phyloP scores from a whole-genome alignment of 2,329 filamentous ascomycete genomes.

The Hawksworthiomyces lignivorus region DNA sequence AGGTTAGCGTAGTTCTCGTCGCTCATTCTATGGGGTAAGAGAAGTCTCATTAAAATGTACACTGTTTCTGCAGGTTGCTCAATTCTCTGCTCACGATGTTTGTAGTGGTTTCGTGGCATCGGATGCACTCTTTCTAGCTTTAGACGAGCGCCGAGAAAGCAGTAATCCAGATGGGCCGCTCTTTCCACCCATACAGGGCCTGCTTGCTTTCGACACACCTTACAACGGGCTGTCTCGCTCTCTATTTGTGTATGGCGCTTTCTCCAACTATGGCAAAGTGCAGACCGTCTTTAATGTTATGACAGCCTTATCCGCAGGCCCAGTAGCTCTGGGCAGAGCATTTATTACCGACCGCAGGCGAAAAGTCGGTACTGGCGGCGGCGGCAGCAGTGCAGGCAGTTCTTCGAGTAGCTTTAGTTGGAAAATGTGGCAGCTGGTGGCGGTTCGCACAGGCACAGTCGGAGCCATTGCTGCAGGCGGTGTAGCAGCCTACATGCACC shows the following conservation, averaged over 20 bases:
- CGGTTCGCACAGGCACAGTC: constrained; percentile 73
- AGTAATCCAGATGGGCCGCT: constrained; percentile 37
- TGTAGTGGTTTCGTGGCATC: constrained; percentile 84
- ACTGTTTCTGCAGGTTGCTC: too few species aligned
- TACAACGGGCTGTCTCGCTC: constrained; percentile 59
- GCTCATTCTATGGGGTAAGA: constrained; percentile 86
- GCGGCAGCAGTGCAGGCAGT: constrained; percentile 15
- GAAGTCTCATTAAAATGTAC: too few species aligned
- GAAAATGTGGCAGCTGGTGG: constrained; percentile 55
- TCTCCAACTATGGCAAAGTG: constrained; percentile 52
- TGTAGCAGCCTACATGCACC: constrained; percentile 72
- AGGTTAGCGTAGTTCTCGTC: constrained; percentile 69
- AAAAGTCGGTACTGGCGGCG: constrained; percentile 5
- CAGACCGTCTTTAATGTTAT: constrained; percentile 50
- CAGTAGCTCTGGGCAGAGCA: constrained; percentile 32
- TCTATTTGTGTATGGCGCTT: constrained; percentile 54
- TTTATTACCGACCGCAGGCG: background rate
- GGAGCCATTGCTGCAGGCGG: constrained; percentile 74
- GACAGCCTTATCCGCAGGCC: constrained; percentile 44
- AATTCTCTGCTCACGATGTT: constrained; percentile 34
- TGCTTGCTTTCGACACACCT: constrained; percentile 80
- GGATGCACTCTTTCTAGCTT: constrained; percentile 66
- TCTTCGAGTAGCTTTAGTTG: constrained; percentile 30
- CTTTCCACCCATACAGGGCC: constrained; percentile 74
- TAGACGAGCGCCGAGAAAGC: constrained; percentile 49